Evolutionary conservation across 2,329 filamentous ascomycete genomes (phyloP).

Genomic region (Paramyrothecium roridum): DNA sequence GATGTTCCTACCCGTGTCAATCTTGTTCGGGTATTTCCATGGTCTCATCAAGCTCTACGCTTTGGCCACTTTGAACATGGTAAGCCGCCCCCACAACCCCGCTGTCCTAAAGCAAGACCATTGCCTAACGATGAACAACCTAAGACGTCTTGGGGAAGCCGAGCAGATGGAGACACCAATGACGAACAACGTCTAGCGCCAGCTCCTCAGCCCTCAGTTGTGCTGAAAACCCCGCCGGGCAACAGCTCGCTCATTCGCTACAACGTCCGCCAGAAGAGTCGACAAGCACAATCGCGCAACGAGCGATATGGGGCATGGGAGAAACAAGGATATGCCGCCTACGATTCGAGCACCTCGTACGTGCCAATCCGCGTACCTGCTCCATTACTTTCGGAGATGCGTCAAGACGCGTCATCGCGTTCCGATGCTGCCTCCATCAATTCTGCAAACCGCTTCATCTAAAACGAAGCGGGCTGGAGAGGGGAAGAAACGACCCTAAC

Average conservation of each 20-base stretch:
- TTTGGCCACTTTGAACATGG: slow-evolving; percentile 76
- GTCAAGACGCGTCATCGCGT: too few species aligned
- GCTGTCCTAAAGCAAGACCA: not conserved
- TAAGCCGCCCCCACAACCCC: slow-evolving; percentile 43
- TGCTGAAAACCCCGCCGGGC: slow-evolving; percentile 41
- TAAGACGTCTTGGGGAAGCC: slow-evolving; percentile 93
- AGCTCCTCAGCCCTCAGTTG: slow-evolving; percentile 36
- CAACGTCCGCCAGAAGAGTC: slow-evolving; percentile 39
- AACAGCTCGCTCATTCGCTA: slow-evolving; percentile 42
- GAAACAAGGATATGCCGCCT: slow-evolving; percentile 27
- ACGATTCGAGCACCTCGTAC: slow-evolving; percentile 34
- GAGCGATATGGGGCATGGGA: slow-evolving; percentile 21
- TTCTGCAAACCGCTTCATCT: too few species aligned
- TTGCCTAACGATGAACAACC: slow-evolving; percentile 8
- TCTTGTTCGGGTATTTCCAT: slow-evolving; percentile 90
- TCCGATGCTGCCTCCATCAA: too few species aligned
- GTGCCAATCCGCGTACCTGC: slow-evolving; percentile 23
- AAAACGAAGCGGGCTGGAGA: too few species aligned
- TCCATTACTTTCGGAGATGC: slow-evolving; percentile 9
- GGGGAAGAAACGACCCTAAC: too few species aligned
- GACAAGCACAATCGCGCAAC: slow-evolving; percentile 20
- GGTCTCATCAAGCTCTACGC: slow-evolving; percentile 90
- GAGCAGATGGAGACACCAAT: slow-evolving; percentile 85
- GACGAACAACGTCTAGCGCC: slow-evolving; percentile 66
- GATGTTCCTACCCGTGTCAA: slow-evolving; percentile 76